Base-by-base conservation (phyloP, 768 basidiomycete species). In the Suillus ampliporus region DNA sequence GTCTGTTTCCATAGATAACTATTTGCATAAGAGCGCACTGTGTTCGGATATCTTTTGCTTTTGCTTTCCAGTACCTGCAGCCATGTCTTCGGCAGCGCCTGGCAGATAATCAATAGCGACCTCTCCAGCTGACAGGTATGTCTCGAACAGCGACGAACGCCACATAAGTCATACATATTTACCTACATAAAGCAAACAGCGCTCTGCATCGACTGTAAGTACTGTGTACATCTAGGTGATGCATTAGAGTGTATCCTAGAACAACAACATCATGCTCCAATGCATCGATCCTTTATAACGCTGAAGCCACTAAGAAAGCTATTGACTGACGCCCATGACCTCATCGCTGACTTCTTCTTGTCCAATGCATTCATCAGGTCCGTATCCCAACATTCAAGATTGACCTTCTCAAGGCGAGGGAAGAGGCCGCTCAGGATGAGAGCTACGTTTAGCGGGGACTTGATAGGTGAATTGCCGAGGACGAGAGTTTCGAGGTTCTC, bases 91-190 rank as follows among this genome's bases (percentile, higher is more conserved):
- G 6, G 67, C 66, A 11, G 72, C 72, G 35, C 72, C 64, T 1
- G 90, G 89, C 62, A 86, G 77, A 65, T 91, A 91, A 70, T 91
- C 87, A 23, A 90, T 80, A 0, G 85, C 86, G 5, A 90, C 89
- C 1, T 79, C 83, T 28, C 76, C 71, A n/a, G n/a, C n/a, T n/a
- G 0, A 83, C 79, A 0, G 76, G 74, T 58, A 91, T 86, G 63
- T 83, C 68, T 43, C 72, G 61, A 1, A 71, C 75, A 0, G 88
- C 84, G 0, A 82, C 85, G 58, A 88, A 89, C 2, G 83, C 86
- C 40, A 90, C 78, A 65, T 87, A 89, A 0, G 87, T 87, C 70
- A 82, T 82, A 19, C 87, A 84, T 66, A 80, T 77, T 88, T 89
- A 59, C n/a, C 31, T 31, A 31, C 31, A 31, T 31, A 31, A 6